Evolutionary conservation across 192 early-diverging fungal species (phyloP).

Genomic region (Gigaspora rosea): DNA sequence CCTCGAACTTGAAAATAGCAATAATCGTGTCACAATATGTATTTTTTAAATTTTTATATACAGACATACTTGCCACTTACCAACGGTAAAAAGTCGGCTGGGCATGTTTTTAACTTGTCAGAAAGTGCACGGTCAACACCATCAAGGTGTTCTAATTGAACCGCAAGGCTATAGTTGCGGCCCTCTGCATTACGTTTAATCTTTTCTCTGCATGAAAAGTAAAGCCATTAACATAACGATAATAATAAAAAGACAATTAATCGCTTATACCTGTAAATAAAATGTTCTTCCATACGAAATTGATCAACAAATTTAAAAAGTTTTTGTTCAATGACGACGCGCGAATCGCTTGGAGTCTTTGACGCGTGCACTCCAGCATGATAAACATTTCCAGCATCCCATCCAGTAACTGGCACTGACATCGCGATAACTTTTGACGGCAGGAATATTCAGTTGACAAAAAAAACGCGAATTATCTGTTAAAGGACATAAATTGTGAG

Average conservation of each 20-base stretch:
- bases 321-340: slow-evolving; percentile 61
- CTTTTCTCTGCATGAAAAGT: slow-evolving; percentile 25
- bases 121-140: neutral
- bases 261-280: slow-evolving; percentile 70
- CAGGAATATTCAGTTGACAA: too few species aligned
- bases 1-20: neutral
- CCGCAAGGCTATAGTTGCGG: slow-evolving; percentile 3
- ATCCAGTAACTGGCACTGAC: slow-evolving; percentile 63
- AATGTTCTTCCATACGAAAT: slow-evolving; percentile 82
- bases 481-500: too few species aligned
- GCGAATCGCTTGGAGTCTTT: slow-evolving; percentile 56
- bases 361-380: slow-evolving; percentile 67
- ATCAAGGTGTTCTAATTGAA: slow-evolving; percentile 11
- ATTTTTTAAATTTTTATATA: neutral
- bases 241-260: too few species aligned
- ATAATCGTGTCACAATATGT: neutral
- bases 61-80: neutral
- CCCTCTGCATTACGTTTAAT: slow-evolving; percentile 22
- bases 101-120: neutral
- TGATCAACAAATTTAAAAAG: slow-evolving; percentile 84
- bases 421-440: neutral
- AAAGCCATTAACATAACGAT: neutral
- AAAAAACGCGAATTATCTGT: too few species aligned
- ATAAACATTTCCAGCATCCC: slow-evolving; percentile 82
- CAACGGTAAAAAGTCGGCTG: slow-evolving; percentile 8